These are phyloP conservation scores for Aspergillus proliferans DNA, from an alignment of 2,329 filamentous ascomycete species.

Conservation along the genomic window DNA sequence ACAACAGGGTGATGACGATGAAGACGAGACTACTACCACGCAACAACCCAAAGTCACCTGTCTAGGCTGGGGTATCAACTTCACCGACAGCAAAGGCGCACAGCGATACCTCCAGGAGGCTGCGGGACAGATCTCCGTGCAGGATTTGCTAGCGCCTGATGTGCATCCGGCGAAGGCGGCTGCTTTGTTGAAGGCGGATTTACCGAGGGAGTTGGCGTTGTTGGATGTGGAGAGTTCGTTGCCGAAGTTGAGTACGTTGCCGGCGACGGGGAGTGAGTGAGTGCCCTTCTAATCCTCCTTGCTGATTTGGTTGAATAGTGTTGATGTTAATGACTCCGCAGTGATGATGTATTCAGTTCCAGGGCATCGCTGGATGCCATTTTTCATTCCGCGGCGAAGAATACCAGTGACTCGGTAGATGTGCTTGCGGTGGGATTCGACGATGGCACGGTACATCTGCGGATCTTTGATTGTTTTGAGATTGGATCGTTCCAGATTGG, in stretches of 20 bases:
- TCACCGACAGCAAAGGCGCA: conserved; percentile 45
- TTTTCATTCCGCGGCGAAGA: conserved; percentile 57
- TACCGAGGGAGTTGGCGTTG: conserved; percentile 67
- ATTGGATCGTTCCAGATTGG: conserved; percentile 55
- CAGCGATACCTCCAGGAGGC: conserved; percentile 36
- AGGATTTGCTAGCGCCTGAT: conserved; percentile 38
- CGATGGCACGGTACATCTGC: conserved; percentile 66
- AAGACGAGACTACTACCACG: background rate
- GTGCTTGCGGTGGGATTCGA: conserved; percentile 69
- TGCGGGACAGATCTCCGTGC: conserved; percentile 30
- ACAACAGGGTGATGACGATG: conserved; percentile 8
- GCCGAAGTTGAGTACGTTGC: conserved; percentile 68
- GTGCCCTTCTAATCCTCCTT: conserved; percentile 5
- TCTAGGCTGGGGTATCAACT: conserved; percentile 51
- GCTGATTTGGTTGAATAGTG: no score
- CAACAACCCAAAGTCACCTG: conserved; percentile 34
- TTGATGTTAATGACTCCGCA: conserved; percentile 25
- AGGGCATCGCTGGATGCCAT: conserved; percentile 63
- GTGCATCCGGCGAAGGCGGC: conserved; percentile 30
- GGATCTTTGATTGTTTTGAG: conserved; percentile 78
- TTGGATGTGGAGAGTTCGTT: conserved; percentile 70
- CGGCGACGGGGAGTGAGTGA: conserved; percentile 57
- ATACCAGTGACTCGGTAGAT: conserved; percentile 68
- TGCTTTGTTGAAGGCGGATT: conserved; percentile 43
- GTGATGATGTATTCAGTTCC: conserved; percentile 60